Base-by-base conservation (phyloP, 1,284 basidiomycete species). In the Tetrapyrgos nigripes region DNA sequence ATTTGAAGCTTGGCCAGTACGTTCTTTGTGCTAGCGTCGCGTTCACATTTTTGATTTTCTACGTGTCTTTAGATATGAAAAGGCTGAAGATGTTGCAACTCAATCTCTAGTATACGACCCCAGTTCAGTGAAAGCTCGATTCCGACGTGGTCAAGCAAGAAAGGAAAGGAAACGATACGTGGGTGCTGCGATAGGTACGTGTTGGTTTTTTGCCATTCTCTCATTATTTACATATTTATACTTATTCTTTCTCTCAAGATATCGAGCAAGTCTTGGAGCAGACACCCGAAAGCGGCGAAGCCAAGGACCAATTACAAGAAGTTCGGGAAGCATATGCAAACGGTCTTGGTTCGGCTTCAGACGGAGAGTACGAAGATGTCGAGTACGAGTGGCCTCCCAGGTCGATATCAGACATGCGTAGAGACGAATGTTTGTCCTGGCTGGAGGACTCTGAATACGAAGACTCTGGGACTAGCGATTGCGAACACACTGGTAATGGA, bases 401-500 rank as follows among this genome's bases (percentile, higher is more conserved):
- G n/a, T n/a, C 6, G 43, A 45, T 19, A 6, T 8, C 8, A 9
- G 23, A n/a, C n/a, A 19, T 45, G 6, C 43, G 23, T 9, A n/a
- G 19, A 19, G 35, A 37, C n/a, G 35, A n/a, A 10, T 37, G n/a
- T n/a, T 33, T 14, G 14, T 14, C 31, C 14, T 33, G 31, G 31
- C 31, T 33, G 31, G 31, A 45, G 9, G 43, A 45, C 43, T 45
- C 43, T 19, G 43, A 45, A 9, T 45, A 50, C 27, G 60, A 57
- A 4, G 53, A 50, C 33, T 75, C 75, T 0, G 78, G 77, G 59
- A 77, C 76, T 21, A 74, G 72, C 48, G 79, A 82, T 58, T 77
- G 67, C 44, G 60, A 68, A 26, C 77, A 79, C 55, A 59, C 50
- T 1, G 80, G 74, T 3, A 76, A 72, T 35, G 67, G 66, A 2